phyloP scores from a whole-genome alignment of 1,139 yeast species.

The Magnusiomyces sp. region DNA sequence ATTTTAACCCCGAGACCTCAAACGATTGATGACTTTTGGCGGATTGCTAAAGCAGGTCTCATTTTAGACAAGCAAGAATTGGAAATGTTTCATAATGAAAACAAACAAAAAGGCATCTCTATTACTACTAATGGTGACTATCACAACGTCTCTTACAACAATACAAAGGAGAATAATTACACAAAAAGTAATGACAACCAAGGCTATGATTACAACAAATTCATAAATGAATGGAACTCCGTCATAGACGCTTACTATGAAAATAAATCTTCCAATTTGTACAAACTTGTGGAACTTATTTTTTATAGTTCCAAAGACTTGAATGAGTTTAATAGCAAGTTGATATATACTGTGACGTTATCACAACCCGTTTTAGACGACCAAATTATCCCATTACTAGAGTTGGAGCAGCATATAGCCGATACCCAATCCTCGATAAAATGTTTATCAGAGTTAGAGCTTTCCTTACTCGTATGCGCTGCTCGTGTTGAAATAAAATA shows the following conservation, averaged over 20 bases:
- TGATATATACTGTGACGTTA: slow-evolving; percentile 41
- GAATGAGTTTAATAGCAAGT: slow-evolving; percentile 45
- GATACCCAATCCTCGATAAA: slow-evolving; percentile 29
- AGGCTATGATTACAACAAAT: neutral
- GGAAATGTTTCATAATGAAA: neutral
- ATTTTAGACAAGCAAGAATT: slow-evolving; percentile 22
- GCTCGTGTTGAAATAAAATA: slow-evolving; percentile 61
- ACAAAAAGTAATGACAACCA: no score
- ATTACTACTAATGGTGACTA: no score
- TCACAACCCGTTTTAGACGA: slow-evolving; percentile 31
- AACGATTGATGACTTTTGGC: slow-evolving; percentile 30
- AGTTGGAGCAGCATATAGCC: slow-evolving; percentile 25
- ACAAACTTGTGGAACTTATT: slow-evolving; percentile 37
- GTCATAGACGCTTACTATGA: slow-evolving; percentile 21
- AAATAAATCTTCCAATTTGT: slow-evolving; percentile 28
- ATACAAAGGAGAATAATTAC: no score
- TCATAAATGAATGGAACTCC: slow-evolving; percentile 12
- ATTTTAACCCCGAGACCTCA: slow-evolving; percentile 49
- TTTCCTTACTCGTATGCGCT: slow-evolving; percentile 60
- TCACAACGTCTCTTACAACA: no score
- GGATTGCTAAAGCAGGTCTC: slow-evolving; percentile 28
- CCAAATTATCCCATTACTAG: slow-evolving; percentile 25
- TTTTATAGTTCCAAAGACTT: slow-evolving; percentile 55
- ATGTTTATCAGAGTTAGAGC: slow-evolving; percentile 60
- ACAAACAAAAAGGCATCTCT: no score